Base-by-base conservation (phyloP, 768 basidiomycete genomes). In the Hygrophoropsis aurantiaca region DNA sequence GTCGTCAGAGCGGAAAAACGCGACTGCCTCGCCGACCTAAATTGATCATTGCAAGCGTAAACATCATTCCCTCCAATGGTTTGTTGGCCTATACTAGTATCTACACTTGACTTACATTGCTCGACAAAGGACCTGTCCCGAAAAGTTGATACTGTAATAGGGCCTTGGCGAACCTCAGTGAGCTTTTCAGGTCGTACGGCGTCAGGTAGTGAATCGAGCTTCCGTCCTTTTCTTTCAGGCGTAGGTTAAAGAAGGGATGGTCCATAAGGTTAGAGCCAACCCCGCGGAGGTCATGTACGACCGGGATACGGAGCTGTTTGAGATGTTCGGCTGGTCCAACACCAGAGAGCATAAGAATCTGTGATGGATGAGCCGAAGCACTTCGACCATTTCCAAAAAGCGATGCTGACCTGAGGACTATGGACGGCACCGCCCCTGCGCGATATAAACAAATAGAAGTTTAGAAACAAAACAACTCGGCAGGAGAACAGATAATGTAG, bases 251-350 rank as follows among this genome's bases (percentile, higher is more conserved):
- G 11, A 74, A 71, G 3, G 74, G 71, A 56, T 92, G 90, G 58
- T 93, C 90, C 37, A 77, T 69, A 15, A 93, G 74, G 60, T 90
- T 75, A 8, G 76, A 69, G 11, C 91, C 91, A 16, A 94, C 89
- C 10, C 82, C 82, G 0, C 86, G 84, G 2, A 86, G 75, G 54
- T 90, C 80, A 5, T 79, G 58, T 16, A 84, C 66, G 24, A 82
- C 65, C 1, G 78, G 69, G 18, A 94, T 82, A 5, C 65, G 64
- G 46, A 82, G 68, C 30, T 70, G 61, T 10, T 69, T 53, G 30
- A 92, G 72, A 11, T 86, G 73, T 1, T 70, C 69, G 2, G 74
- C 72, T 27, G 88, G 86, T 3, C 90, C 91, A 39, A 94, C 68
- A 10, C 91, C 91, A 15, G 86, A 88, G 15, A 88, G 72, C 74